A percentile compares a stretch with the other conserved stretches of the same genome.
Conservation (phyloP, 768 basidiomycete species). For the Amanita rimosa region DNA sequence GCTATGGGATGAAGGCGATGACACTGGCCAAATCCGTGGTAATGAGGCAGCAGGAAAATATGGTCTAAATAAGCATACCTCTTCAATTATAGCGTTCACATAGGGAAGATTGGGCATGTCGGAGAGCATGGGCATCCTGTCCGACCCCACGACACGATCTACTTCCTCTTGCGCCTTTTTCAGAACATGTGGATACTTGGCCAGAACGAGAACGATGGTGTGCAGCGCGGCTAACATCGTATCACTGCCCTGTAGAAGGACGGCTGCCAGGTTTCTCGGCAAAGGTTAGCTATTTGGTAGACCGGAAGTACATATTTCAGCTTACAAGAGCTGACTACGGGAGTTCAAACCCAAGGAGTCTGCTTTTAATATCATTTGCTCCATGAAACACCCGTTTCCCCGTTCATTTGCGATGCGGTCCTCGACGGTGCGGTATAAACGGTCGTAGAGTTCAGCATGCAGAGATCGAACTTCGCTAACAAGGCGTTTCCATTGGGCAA, state of each 20-base stretch:
- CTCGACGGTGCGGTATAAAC: slow-evolving; percentile 15
- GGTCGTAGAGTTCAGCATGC: slow-evolving; percentile 19
- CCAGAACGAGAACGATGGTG: slow-evolving; percentile 6
- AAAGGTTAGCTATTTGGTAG: neutral
- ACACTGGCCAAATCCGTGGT: neutral
- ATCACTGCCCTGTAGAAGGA: slow-evolving; percentile 20
- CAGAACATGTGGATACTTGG: neutral
- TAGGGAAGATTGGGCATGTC: slow-evolving; percentile 12
- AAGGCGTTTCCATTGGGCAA: slow-evolving; percentile 21
- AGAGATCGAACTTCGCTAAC: slow-evolving; percentile 12
- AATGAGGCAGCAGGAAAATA: neutral
- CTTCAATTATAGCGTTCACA: slow-evolving; percentile 10
- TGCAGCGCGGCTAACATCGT: slow-evolving; percentile 18
- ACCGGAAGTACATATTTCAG: neutral
- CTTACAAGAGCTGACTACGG: slow-evolving; percentile 15
- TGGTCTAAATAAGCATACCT: slow-evolving; percentile 4
- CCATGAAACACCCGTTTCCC: slow-evolving; percentile 20
- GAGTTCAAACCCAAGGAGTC: slow-evolving; percentile 13
- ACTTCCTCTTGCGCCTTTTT: slow-evolving; percentile 14
- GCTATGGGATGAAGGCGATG: slow-evolving; percentile 6
- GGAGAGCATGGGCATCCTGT: slow-evolving; percentile 10
- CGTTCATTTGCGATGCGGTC: slow-evolving; percentile 13
- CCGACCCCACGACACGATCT: slow-evolving; percentile 13
- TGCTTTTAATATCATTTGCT: slow-evolving; percentile 15
- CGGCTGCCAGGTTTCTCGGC: slow-evolving; percentile 18